Percentiles rank a stretch among this genome's conserved stretches.
phyloP scores from a whole-genome alignment of 352 stramenopile species.

The Phytopythium aichiense region DNA sequence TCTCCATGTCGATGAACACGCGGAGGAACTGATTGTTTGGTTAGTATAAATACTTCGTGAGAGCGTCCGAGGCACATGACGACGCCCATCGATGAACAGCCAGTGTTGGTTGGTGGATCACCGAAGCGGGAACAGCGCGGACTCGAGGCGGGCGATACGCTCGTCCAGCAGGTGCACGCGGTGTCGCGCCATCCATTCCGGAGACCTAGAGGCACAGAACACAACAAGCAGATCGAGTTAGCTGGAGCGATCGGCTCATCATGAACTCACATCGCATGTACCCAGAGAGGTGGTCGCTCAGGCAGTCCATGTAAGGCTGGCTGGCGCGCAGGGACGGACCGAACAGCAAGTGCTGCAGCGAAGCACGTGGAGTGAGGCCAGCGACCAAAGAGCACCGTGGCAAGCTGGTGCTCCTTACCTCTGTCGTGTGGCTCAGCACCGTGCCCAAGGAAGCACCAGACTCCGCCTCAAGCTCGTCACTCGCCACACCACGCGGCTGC shows the following conservation, averaged over 20 bases:
- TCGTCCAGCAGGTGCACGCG: constrained; percentile 34
- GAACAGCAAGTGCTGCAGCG: constrained; percentile 35
- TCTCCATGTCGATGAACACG: not conserved
- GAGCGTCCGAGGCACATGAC: not conserved
- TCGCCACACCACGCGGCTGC: constrained; percentile 39
- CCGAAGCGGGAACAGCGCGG: constrained; percentile 22
- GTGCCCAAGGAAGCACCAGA: constrained; percentile 53
- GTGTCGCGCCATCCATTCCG: constrained; percentile 42
- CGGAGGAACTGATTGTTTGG: not conserved
- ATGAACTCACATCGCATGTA: constrained; percentile 7
- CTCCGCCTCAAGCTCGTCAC: constrained; percentile 47
- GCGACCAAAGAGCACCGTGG: not conserved
- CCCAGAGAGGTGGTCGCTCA: constrained; percentile 42
- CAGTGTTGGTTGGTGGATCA: not conserved
- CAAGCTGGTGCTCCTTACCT: constrained; percentile 15
- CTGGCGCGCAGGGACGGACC: constrained; percentile 44
- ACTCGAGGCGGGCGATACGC: constrained; percentile 38
- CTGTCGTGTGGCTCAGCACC: constrained; percentile 57
- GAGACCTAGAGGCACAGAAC: constrained; percentile 19
- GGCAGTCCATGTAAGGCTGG: constrained; percentile 49
- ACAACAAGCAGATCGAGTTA: not conserved
- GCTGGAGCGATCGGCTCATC: not conserved
- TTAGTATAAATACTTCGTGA: not conserved
- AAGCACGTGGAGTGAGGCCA: not conserved
- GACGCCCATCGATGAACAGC: no score